Percentiles rank a stretch among this genome's conserved stretches.
These are phyloP conservation scores for Calonectria henricotiae DNA, from an alignment of 2,329 filamentous ascomycete genomes.

Conservation along the genomic window DNA sequence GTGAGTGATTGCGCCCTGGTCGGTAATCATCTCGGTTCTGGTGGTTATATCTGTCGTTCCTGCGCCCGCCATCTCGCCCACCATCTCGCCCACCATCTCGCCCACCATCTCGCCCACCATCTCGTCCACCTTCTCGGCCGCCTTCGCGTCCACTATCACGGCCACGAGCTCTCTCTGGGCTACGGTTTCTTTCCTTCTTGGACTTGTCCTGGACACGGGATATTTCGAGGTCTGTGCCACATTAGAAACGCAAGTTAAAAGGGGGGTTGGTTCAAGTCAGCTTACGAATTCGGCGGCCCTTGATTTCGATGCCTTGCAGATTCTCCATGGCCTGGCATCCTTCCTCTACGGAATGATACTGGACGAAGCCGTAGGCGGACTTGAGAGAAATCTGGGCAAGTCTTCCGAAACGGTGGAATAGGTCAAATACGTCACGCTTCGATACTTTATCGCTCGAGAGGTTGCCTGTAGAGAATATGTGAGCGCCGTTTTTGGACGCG, in stretches of 20 bases:
- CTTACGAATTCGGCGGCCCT: constrained; percentile 95
- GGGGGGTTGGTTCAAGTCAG: constrained; percentile 39
- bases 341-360: constrained; percentile 85
- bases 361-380: constrained; percentile 96
- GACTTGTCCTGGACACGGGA: constrained; percentile 87
- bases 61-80: constrained; percentile 63
- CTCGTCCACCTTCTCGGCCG: constrained; percentile 43
- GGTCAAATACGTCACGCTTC: constrained; percentile 93
- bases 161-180: constrained; percentile 72
- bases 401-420: constrained; percentile 88
- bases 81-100: constrained; percentile 63
- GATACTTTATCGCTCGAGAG: constrained; percentile 93
- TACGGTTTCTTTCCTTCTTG: constrained; percentile 74
- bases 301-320: constrained; percentile 86
- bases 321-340: constrained; percentile 82
- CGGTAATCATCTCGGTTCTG: constrained; percentile 76
- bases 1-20: constrained; percentile 73
- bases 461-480: constrained; percentile 76
- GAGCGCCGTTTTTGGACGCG: constrained; percentile 49
- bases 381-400: constrained; percentile 97
- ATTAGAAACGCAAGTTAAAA: constrained; percentile 21
- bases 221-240: constrained; percentile 82
- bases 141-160: constrained; percentile 51
- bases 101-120: constrained; percentile 56
- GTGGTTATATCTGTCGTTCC: constrained; percentile 67